Base-by-base conservation (phyloP, 2,329 filamentous ascomycete genomes). In the Botrytis medusae region DNA sequence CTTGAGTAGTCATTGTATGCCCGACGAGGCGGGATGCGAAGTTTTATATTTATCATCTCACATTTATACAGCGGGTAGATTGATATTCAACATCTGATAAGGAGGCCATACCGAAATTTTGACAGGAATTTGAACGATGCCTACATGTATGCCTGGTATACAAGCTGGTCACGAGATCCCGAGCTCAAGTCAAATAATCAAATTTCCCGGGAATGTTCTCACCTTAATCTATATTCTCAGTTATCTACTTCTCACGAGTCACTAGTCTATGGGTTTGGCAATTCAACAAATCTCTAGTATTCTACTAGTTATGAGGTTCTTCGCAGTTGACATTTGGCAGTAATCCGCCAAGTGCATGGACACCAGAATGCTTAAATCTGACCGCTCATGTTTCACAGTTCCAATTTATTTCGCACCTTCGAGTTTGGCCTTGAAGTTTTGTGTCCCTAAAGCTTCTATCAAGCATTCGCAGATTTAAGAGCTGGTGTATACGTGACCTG, bases 261-360 rank as follows among this genome's bases (percentile, higher is more conserved):
- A 10, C 6, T 10, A 7, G 4, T 1, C 4, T 51, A n/a, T 6
- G 22, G 48, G 22, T 14, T 25, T 12, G 4, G 10, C 10, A 51
- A n/a, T 12, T n/a, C 1, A 25, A 51, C 0, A 5, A 51, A 51
- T 1, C 10, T 51, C 22, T 2, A 51, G 48, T n/a, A 51, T 51
- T 25, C 4, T n/a, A n/a, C 2, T 22, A 51, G 4, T 51, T 51
- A 25, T 51, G 10, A 51, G 22, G 2, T 5, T n/a, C 48, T n/a
- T 51, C 1, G 48, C 25, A 51, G 46, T 51, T 14, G 12, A 16
- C 4, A 14, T 1, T 16, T 51, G 5, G 10, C 12, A n/a, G 25
- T 0, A n/a, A n/a, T 14, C 8, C 48, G 48, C 48, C 2, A 16
- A 51, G 0, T 51, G n/a, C 25, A 16, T 1, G 48, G 12, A n/a